Conservation (phyloP, 176 grass and related monocot genomes). For the Otatea glauca region DNA sequence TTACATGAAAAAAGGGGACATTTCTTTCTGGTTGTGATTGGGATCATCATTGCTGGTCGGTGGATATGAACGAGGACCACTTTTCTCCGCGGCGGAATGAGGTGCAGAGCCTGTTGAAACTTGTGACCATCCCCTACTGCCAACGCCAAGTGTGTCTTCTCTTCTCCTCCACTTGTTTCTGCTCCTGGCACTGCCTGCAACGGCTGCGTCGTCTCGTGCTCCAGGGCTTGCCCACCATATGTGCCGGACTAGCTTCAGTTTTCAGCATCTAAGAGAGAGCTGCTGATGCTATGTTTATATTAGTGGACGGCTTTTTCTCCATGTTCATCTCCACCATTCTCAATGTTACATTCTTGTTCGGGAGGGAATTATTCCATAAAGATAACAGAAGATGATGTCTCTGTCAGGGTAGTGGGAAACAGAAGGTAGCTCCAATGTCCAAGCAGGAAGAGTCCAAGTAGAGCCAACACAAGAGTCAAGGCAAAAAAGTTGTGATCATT, state of each 20-base stretch:
- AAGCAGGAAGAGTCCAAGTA: constrained; percentile 1
- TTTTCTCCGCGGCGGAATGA: neutral
- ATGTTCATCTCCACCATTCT: constrained; percentile 1
- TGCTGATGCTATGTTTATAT: neutral
- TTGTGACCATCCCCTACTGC: neutral
- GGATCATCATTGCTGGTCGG: constrained; percentile 39
- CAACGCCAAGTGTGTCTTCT: constrained; percentile 25
- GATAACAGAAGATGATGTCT: constrained; percentile 1
- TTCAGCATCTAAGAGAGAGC: neutral
- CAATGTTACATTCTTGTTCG: constrained; percentile 30
- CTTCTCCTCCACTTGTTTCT: constrained; percentile 12
- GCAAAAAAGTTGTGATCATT: neutral
- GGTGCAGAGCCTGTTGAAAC: neutral
- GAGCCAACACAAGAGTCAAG: constrained; percentile 2
- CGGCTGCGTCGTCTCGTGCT: neutral
- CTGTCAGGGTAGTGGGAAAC: neutral
- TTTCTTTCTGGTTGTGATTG: constrained; percentile 22
- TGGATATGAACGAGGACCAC: constrained; percentile 30
- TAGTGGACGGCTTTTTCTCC: neutral
- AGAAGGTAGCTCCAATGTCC: neutral
- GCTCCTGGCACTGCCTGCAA: constrained; percentile 5
- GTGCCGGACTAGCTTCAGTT: neutral
- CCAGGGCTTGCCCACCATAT: neutral
- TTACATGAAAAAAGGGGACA: neutral
- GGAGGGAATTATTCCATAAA: constrained; percentile 3